Evolutionary conservation across 2,329 filamentous ascomycete genomes (phyloP), one percentile per base, ranked within the genome.

Genomic region (Fusarium verticillioides): DNA sequence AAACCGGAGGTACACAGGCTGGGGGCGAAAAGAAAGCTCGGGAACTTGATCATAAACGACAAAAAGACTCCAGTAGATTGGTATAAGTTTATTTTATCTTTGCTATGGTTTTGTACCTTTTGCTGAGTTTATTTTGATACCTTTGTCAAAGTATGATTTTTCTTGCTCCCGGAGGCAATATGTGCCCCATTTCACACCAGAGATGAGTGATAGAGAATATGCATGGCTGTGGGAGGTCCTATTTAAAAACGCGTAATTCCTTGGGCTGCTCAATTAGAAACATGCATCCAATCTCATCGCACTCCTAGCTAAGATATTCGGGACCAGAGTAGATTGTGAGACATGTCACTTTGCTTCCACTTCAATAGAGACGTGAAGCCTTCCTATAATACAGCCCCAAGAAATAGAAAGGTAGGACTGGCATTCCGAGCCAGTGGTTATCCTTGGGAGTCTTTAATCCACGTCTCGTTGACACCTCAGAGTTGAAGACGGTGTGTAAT

Each of bases 381-480:
- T 23, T 34, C n/a, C 12, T 7, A 19, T 34, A 34, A 15, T 34
- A 4, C 16, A 34, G 4, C 2, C 3, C 13, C 30, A 50, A 19
- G 10, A 23, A 12, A 34, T 10, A 9, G 19, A 10, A 19, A 50
- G 6, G 16, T 3, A 50, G 21, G 5, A 34, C 10, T 19, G 9
- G 0, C 16, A 19, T 8, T 13, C 4, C 0, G 5, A 7, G 13
- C 0, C 23, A 34, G 21, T 1, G 16, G 1, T 23, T 10, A 1
- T 9, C 4, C 2, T 23, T 2, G 32, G 2, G 9, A 26, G 12
- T n/a, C 32, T 6, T 26, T 2, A 19, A 10, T 7, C 2, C 9
- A 23, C 8, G 9, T 5, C 30, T 52, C 2, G n/a, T 36, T 36
- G 1, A 36, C 2, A 36, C 9, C n/a, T 54, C 15, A 30, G 19